phyloP scores from a whole-genome alignment of 139 green algal species.

The Chlamydomonas sphaeroides region DNA sequence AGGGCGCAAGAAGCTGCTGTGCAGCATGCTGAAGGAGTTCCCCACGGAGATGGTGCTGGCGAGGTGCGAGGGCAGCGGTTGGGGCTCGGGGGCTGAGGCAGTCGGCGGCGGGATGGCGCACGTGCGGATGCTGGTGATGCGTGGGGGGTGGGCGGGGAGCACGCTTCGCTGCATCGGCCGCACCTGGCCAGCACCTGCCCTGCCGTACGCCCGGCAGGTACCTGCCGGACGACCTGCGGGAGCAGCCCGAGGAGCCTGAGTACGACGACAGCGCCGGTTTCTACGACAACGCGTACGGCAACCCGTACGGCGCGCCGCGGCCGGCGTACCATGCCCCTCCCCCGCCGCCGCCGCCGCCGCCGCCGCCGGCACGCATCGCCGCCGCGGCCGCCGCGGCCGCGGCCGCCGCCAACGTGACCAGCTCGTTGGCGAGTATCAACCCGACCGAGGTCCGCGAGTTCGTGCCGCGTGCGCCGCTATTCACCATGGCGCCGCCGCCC shows the following conservation, averaged over 20 bases:
- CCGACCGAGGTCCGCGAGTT: background rate
- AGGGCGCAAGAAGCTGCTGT: background rate
- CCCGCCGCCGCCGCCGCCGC: no score
- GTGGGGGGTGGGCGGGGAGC: no score
- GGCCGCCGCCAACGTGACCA: no score
- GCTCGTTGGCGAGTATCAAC: background rate
- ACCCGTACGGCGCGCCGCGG: no score
- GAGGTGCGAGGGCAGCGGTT: background rate
- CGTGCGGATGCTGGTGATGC: no score
- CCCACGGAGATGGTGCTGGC: conserved; percentile 1
- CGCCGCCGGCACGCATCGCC: background rate
- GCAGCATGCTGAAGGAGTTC: conserved; percentile 12
- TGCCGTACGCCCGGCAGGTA: background rate
- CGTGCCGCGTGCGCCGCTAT: background rate
- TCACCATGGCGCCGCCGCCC: no score
- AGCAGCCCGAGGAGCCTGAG: background rate
- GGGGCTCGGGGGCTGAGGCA: background rate
- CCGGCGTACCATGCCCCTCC: background rate
- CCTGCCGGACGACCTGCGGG: background rate
- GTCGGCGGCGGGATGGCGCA: background rate
- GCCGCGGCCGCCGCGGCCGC: background rate
- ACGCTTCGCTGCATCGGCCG: background rate
- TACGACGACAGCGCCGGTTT: background rate
- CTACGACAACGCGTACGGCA: background rate
- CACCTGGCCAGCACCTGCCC: background rate